These are phyloP conservation scores for Posidonia oceanica DNA, from an alignment of 116 monocot genomes.

Conservation along the genomic window DNA sequence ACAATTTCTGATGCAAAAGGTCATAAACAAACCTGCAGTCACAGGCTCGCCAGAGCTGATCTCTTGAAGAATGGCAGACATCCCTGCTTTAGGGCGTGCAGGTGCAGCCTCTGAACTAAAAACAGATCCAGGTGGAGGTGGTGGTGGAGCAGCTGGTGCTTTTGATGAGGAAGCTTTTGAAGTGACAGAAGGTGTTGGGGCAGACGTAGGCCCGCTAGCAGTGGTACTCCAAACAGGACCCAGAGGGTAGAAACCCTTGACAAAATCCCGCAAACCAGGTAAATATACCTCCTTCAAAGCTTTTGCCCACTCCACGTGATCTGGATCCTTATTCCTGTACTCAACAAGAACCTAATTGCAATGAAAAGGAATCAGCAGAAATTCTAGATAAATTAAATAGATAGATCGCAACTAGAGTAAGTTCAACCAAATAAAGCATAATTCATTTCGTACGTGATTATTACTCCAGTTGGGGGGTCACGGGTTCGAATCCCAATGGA, in stretches of 20 bases:
- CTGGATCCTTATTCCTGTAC: conserved; percentile 75
- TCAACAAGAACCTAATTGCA: conserved; percentile 66
- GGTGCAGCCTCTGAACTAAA: neutral
- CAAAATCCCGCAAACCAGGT: conserved; percentile 79
- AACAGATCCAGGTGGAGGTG: conserved; percentile 7
- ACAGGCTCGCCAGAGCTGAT: conserved; percentile 64
- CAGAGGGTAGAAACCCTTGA: conserved; percentile 77
- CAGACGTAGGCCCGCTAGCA: conserved; percentile 22
- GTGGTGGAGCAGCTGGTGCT: conserved; percentile 5
- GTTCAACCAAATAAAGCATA: too few relatives aligned
- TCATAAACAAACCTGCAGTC: conserved; percentile 35
- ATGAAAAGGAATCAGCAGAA: neutral
- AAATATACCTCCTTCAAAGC: conserved; percentile 93
- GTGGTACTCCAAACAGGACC: conserved; percentile 71
- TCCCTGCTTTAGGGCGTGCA: conserved; percentile 52
- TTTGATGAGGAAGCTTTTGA: conserved; percentile 20
- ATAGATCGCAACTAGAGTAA: too few relatives aligned
- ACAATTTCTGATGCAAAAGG: neutral
- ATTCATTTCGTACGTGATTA: too few relatives aligned
- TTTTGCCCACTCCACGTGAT: conserved; percentile 98
- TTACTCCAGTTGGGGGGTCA: too few relatives aligned
- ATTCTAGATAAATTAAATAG: too few relatives aligned
- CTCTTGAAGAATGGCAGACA: conserved; percentile 88
- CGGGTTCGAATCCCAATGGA: too few relatives aligned
- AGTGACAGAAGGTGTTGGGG: conserved; percentile 11